These are phyloP conservation scores for Lyophyllum atratum DNA, from an alignment of 768 basidiomycete genomes.

Conservation along the genomic window DNA sequence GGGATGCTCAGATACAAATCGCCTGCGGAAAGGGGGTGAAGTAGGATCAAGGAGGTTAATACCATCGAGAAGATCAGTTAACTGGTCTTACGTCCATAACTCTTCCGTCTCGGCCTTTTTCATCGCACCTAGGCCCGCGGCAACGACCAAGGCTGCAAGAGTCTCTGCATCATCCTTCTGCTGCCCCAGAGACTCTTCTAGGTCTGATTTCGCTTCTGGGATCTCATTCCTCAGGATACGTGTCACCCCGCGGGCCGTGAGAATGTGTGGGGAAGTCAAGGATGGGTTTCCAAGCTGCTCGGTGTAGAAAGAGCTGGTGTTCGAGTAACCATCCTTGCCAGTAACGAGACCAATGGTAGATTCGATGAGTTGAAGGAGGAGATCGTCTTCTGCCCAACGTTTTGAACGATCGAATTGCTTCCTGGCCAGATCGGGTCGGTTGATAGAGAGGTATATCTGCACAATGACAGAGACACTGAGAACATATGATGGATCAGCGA, in stretches of 20 bases:
- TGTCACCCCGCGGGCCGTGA: constrained; percentile 79
- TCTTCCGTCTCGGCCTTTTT: constrained; percentile 69
- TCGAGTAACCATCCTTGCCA: constrained; percentile 67
- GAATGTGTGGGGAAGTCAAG: constrained; percentile 68
- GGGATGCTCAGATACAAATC: constrained; percentile 53
- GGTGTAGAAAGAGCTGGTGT: constrained; percentile 66
- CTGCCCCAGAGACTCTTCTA: constrained; percentile 73
- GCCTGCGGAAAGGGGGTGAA: constrained; percentile 26
- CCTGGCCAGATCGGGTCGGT: constrained; percentile 84
- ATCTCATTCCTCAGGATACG: constrained; percentile 79
- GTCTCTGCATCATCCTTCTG: constrained; percentile 64
- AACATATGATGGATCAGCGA: not conserved
- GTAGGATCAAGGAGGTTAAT: not conserved
- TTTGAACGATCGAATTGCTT: constrained; percentile 84
- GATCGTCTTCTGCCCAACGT: constrained; percentile 86
- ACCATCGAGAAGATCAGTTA: constrained; percentile 12
- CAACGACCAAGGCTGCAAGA: constrained; percentile 66
- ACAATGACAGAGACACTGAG: constrained; percentile 77
- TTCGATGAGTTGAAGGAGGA: constrained; percentile 88
- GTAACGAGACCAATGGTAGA: constrained; percentile 77
- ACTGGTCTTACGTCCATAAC: constrained; percentile 58
- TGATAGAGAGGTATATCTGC: constrained; percentile 89
- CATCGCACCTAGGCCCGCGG: constrained; percentile 54
- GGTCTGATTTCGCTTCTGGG: constrained; percentile 73
- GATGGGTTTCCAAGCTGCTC: constrained; percentile 85